Evolutionary conservation across 2,329 filamentous ascomycete species (phyloP), one percentile per base, ranked within the genome.

Genomic region (Chaetothyriales sp.): DNA sequence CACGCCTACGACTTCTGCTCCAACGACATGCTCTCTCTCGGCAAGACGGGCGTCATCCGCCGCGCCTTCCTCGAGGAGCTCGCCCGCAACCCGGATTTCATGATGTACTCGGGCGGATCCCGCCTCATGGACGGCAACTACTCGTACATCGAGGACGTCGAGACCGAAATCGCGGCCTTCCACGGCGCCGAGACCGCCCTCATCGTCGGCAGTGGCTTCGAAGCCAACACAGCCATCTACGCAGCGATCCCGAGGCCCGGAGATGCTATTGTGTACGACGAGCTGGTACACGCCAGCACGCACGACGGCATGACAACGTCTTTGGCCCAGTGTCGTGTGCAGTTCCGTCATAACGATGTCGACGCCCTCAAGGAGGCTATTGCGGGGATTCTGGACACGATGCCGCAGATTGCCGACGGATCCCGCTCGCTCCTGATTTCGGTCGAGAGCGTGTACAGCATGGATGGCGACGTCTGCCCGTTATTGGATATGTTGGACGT

Each of bases 251-350:
- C 80, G 1, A 79, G 80, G 56, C 69, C 67, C 0, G 77, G 74
- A 0, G 81, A 85, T 61, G 59, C 75, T 1, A 72, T 90, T 18
- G 63, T 90, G 0, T 83, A 85, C 57, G 86, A 89, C 60, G 83
- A 83, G 62, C 70, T 83, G 28, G 78, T 89, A 10, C 86, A 89
- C 58, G 86, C 86, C 0, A 87, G 83, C 58, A 78, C 81, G 1
- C 85, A 87, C 53, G 85, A 89, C 63, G 86, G 85, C 0, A 86
- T 89, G 81, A 73, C 74, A n/a, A 59, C 82, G 18, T 81, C 78
- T 4, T 73, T 82, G 1, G 81, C 78, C 0, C 65, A 59, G 0
- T 65, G 59, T 37, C 71, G 57, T 63, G 47, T 70, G 0, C 56
- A 63, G 7, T 77, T 77, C 58, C 54, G 49, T 1, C 75, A 78